Conservation (phyloP, 257 asterid species). For the Solanum gracilifrons region DNA sequence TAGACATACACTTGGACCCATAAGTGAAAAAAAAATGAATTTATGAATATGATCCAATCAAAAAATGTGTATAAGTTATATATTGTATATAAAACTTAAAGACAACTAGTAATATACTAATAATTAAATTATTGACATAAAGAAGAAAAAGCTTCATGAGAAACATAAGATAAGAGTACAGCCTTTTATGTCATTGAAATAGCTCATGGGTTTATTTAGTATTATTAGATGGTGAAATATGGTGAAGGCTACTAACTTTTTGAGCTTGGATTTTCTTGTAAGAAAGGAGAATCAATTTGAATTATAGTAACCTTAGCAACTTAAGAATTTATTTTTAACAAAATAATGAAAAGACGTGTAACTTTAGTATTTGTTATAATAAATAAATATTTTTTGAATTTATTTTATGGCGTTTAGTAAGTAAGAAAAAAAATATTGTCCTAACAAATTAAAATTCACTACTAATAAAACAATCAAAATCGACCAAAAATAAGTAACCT, state of each 20-base stretch:
- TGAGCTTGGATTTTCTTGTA: not conserved
- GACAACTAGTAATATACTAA: not conserved
- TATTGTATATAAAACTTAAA: not conserved
- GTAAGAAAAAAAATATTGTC: not conserved
- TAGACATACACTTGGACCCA: not conserved
- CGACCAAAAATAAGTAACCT: not conserved
- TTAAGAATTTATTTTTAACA: not conserved
- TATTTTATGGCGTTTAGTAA: not conserved
- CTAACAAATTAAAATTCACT: not conserved
- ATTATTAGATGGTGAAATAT: not conserved
- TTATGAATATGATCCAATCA: not conserved
- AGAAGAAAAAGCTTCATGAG: not conserved
- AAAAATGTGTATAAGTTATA: not conserved
- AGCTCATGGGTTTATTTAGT: not conserved
- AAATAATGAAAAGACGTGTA: not conserved
- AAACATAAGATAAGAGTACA: not conserved
- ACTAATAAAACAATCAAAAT: not conserved
- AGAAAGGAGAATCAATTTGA: not conserved
- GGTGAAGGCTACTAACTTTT: not conserved
- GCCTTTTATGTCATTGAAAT: not conserved
- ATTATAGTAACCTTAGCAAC: not conserved
- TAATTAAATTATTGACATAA: not conserved
- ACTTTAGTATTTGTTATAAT: not conserved
- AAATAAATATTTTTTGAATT: not conserved
- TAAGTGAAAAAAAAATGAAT: not conserved